Evolutionary conservation across 164 flowering plant genomes (phyloP).

Genomic region (Chimonanthus salicifolius): DNA sequence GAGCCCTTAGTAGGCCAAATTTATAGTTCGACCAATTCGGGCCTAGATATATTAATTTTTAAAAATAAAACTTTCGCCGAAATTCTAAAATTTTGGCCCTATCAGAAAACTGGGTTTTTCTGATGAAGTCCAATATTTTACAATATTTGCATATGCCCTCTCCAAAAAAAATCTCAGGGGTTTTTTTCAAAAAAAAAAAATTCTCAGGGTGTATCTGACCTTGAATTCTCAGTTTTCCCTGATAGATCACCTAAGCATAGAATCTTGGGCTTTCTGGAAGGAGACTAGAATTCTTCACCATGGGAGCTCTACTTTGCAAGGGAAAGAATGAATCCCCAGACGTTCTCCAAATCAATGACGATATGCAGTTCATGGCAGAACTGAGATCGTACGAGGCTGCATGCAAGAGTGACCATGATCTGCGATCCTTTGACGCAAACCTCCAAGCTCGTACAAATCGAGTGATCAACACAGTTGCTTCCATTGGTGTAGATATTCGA

Average conservation of each 20-base stretch:
- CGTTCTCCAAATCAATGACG: conserved; percentile 1
- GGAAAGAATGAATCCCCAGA: conserved; percentile 16
- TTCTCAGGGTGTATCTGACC: neutral
- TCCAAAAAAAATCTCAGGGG: too few relatives aligned
- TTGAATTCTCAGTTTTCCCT: neutral
- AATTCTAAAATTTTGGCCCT: too few relatives aligned
- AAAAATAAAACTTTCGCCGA: too few relatives aligned
- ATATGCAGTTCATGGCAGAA: conserved; percentile 25
- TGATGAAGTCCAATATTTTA: too few relatives aligned
- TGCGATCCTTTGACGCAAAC: conserved; percentile 44
- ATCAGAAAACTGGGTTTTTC: too few relatives aligned
- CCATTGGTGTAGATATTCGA: conserved; percentile 37
- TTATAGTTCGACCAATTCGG: too few relatives aligned
- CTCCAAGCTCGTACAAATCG: conserved; percentile 47
- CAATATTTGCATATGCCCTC: too few relatives aligned
- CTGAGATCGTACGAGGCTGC: conserved; percentile 57
- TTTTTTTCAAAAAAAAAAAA: too few relatives aligned
- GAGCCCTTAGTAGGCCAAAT: too few relatives aligned
- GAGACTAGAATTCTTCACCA: neutral
- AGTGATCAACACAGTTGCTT: conserved; percentile 46
- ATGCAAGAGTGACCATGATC: conserved; percentile 48
- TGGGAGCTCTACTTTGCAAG: conserved; percentile 24
- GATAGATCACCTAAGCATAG: neutral
- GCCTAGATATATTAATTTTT: too few relatives aligned
- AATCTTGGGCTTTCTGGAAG: neutral